phyloP scores from a whole-genome alignment of 106 monocot genomes.

The Apostasia shenzhenica region DNA sequence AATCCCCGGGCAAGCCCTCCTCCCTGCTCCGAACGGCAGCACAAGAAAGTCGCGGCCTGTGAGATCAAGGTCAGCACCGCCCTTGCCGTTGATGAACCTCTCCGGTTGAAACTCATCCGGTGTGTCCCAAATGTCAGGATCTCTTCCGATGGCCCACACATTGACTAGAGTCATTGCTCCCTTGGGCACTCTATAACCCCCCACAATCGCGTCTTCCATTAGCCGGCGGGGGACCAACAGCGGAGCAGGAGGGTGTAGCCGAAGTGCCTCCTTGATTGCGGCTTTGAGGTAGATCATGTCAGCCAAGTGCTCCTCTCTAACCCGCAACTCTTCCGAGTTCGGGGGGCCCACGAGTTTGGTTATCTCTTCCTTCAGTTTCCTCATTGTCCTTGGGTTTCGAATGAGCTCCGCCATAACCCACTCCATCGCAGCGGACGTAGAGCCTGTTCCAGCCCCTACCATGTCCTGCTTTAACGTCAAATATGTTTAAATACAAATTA shows the following conservation, averaged over 20 bases:
- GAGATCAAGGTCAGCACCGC: neutral
- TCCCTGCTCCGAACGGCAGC: constrained; percentile 22
- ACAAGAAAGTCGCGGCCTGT: constrained; percentile 13
- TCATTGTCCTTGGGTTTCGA: constrained; percentile 13
- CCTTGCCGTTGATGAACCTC: constrained; percentile 2
- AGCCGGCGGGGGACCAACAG: constrained; percentile 17
- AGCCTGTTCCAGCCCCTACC: constrained; percentile 25
- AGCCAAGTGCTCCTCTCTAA: constrained; percentile 10
- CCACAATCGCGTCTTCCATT: constrained; percentile 11
- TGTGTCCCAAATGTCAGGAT: constrained; percentile 13
- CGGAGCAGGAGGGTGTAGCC: constrained; percentile 22
- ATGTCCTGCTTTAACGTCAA: constrained; percentile 12
- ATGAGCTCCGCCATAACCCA: constrained; percentile 33
- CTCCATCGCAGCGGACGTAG: constrained; percentile 12
- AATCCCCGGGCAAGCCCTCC: constrained; percentile 26
- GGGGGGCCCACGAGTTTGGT: neutral
- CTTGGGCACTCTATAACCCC: constrained; percentile 12
- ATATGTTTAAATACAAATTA: neutral
- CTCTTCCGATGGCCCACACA: constrained; percentile 22
- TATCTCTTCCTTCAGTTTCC: constrained; percentile 16
- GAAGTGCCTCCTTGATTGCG: constrained; percentile 17
- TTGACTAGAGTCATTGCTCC: constrained; percentile 6
- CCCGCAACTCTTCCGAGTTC: neutral
- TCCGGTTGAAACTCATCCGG: constrained; percentile 16
- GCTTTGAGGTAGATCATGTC: constrained; percentile 17